A percentile compares a stretch with the other conserved stretches of the same genome.
Evolutionary conservation across 352 stramenopile genomes (phyloP).

Genomic region (Pythium graminicola): DNA sequence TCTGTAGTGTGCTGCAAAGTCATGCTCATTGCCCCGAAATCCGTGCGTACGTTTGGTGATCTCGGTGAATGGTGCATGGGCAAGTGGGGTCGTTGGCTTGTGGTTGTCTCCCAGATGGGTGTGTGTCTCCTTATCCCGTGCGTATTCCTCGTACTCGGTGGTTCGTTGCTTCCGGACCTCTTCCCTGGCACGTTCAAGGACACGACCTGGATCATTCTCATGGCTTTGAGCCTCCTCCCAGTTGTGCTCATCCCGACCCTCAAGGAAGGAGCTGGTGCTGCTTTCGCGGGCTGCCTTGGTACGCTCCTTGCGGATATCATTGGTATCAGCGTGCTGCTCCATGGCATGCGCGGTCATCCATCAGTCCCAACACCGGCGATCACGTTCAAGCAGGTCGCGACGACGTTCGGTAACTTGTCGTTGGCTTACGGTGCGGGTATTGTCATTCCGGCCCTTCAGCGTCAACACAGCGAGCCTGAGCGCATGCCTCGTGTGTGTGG

Average conservation of each 20-base stretch:
- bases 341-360: slow-evolving; percentile 49
- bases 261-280: slow-evolving; percentile 51
- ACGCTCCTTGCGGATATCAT: slow-evolving; percentile 58
- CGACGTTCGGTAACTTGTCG: slow-evolving; percentile 54
- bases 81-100: slow-evolving; percentile 17
- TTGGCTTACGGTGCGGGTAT: slow-evolving; percentile 37
- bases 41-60: slow-evolving; percentile 32
- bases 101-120: slow-evolving; percentile 23
- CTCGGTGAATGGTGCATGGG: slow-evolving; percentile 34
- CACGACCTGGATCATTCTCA: slow-evolving; percentile 57
- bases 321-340: slow-evolving; percentile 37
- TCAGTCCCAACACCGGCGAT: slow-evolving; percentile 36
- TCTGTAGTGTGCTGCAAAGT: slow-evolving; percentile 26
- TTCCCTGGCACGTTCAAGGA: slow-evolving; percentile 42
- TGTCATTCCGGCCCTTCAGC: slow-evolving; percentile 30
- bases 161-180: slow-evolving; percentile 39
- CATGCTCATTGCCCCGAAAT: slow-evolving; percentile 25
- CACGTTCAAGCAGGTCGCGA: slow-evolving; percentile 44
- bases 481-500: slow-evolving; percentile 32
- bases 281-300: slow-evolving; percentile 53
- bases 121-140: slow-evolving; percentile 28
- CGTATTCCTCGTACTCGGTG: slow-evolving; percentile 53
- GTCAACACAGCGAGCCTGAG: slow-evolving; percentile 28
- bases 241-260: slow-evolving; percentile 58
- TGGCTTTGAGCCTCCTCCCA: slow-evolving; percentile 42